These are phyloP conservation scores for Ochetophila trinervis DNA, from an alignment of 306 rosid genomes.

Conservation along the genomic window DNA sequence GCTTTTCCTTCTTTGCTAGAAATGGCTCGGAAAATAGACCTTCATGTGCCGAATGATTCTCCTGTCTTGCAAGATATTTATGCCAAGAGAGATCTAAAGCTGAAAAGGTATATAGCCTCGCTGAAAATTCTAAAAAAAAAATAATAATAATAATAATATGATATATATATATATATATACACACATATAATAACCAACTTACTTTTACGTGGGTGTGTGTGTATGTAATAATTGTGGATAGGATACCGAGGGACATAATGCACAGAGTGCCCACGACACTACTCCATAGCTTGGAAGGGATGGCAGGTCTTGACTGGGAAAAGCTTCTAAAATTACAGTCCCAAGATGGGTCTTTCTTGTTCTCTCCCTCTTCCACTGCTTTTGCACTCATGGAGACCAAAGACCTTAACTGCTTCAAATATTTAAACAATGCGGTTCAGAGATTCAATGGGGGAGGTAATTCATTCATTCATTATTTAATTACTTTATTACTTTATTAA, in stretches of 20 bases:
- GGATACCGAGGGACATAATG: constrained; percentile 86
- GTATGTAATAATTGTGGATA: constrained; percentile 31
- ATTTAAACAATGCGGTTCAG: constrained; percentile 47
- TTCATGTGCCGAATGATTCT: constrained; percentile 54
- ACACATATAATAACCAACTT: no score
- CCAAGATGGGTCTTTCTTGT: constrained; percentile 84
- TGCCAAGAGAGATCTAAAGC: constrained; percentile 58
- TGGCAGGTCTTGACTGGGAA: constrained; percentile 78
- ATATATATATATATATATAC: background rate
- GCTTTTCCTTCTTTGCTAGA: constrained; percentile 89
- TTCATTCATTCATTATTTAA: background rate
- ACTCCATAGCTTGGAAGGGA: constrained; percentile 93
- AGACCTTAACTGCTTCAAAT: constrained; percentile 58
- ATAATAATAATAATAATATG: no score
- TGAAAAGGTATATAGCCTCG: constrained; percentile 45
- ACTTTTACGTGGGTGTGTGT: background rate
- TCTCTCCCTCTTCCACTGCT: constrained; percentile 95
- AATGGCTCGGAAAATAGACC: constrained; percentile 50
- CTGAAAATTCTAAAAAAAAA: no score
- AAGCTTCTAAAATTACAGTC: constrained; percentile 79
- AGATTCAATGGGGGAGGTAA: constrained; percentile 88
- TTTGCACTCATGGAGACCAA: constrained; percentile 76
- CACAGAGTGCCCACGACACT: constrained; percentile 87
- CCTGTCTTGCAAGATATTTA: constrained; percentile 62
- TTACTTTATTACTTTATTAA: background rate